Evolutionary conservation across 202 grass and related monocot species (phyloP).

Genomic region (Panicum hallii): DNA sequence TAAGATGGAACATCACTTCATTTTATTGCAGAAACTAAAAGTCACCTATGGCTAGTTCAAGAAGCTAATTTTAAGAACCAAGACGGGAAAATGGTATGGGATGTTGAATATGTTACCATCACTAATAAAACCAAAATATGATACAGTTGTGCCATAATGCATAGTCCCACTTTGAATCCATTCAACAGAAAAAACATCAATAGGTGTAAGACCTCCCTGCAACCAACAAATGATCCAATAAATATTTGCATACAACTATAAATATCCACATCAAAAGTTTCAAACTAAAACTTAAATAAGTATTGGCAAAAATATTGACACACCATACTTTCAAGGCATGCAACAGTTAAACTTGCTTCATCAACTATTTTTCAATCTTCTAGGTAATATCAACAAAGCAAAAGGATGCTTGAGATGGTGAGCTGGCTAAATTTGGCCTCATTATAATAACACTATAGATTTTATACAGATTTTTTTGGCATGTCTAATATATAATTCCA

Average conservation of each 20-base stretch:
- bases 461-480: background rate
- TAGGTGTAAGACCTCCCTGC: slow-evolving; percentile 78
- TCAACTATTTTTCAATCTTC: background rate
- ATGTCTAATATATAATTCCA: slow-evolving; percentile 12
- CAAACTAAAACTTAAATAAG: slow-evolving; percentile 5
- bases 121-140: slow-evolving; percentile 88
- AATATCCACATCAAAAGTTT: slow-evolving; percentile 23
- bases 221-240: slow-evolving; percentile 38
- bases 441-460: background rate
- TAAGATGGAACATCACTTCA: slow-evolving; percentile 12
- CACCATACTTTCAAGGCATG: background rate
- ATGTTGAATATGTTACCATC: slow-evolving; percentile 70
- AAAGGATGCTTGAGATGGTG: slow-evolving; percentile 10
- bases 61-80: slow-evolving; percentile 38
- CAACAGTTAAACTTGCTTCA: slow-evolving; percentile 38
- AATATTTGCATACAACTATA: slow-evolving; percentile 30
- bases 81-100: slow-evolving; percentile 21
- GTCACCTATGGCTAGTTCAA: slow-evolving; percentile 31
- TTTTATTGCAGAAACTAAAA: background rate
- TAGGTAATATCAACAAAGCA: slow-evolving; percentile 20
- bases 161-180: slow-evolving; percentile 75
- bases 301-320: background rate
- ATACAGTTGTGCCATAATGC: slow-evolving; percentile 80
- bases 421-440: background rate
- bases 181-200: slow-evolving; percentile 81